Evolutionary conservation across 495 filamentous ascomycete genomes (phyloP).

Genomic region (Aspergillus heteromorphus): DNA sequence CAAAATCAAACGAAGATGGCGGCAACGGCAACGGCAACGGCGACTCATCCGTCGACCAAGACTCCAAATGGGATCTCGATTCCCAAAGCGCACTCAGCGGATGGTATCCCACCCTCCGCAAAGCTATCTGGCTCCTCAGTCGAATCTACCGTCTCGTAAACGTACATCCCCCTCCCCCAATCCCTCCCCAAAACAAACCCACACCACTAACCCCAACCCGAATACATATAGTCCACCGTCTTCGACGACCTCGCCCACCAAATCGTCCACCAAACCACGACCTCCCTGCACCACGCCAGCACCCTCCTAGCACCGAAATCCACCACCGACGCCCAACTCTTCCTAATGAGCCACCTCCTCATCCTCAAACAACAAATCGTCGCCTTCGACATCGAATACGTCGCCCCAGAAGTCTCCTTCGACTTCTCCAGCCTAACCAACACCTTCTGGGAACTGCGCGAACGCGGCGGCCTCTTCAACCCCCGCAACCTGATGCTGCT

Average conservation of each 20-base stretch:
- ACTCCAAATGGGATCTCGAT: constrained; percentile 49
- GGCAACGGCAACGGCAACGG: too few relatives aligned
- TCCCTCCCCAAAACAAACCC: constrained; percentile 9
- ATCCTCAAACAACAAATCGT: constrained; percentile 88
- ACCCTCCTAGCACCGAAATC: background rate
- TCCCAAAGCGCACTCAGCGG: constrained; percentile 43
- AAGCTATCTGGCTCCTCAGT: constrained; percentile 76
- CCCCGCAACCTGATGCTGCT: constrained; percentile 54
- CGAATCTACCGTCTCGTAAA: constrained; percentile 80
- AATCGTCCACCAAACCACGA: constrained; percentile 68
- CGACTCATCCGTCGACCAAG: constrained; percentile 38
- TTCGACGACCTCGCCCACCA: constrained; percentile 75
- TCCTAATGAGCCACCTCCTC: constrained; percentile 86
- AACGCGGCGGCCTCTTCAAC: constrained; percentile 66
- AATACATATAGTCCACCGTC: constrained; percentile 65
- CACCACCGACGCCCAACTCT: constrained; percentile 49
- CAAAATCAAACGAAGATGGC: constrained; percentile 50
- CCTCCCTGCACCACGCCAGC: constrained; percentile 54
- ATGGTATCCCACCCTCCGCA: constrained; percentile 67
- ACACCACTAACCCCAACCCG: background rate
- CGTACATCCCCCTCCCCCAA: constrained; percentile 31
- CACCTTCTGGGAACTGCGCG: constrained; percentile 69
- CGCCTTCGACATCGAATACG: constrained; percentile 86
- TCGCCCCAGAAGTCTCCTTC: constrained; percentile 64
- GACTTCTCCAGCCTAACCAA: constrained; percentile 77